Evolutionary conservation across 305 asterid genomes (phyloP).

Genomic region (Nicotiana rustica): DNA sequence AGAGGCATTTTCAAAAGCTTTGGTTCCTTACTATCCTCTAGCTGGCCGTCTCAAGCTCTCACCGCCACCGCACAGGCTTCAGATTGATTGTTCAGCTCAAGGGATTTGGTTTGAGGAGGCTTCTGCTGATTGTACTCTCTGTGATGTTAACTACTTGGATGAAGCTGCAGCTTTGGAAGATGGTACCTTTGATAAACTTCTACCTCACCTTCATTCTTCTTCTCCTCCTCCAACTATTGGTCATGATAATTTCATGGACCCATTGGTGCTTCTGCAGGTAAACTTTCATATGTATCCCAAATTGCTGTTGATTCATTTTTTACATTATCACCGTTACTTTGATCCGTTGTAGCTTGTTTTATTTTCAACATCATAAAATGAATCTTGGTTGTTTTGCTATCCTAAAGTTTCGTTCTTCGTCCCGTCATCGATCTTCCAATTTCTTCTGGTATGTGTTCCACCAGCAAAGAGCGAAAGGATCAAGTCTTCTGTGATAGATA

Average conservation of each 20-base stretch:
- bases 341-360: no score
- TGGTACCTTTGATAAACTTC: slow-evolving; percentile 42
- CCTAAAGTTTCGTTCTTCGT: no score
- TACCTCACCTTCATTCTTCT: slow-evolving; percentile 39
- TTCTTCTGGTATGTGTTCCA: no score
- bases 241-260: slow-evolving; percentile 40
- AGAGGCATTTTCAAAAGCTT: slow-evolving; percentile 51
- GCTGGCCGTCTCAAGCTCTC: slow-evolving; percentile 52
- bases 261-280: slow-evolving; percentile 65
- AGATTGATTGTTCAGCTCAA: slow-evolving; percentile 53
- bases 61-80: slow-evolving; percentile 25
- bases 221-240: slow-evolving; percentile 33
- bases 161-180: slow-evolving; percentile 38
- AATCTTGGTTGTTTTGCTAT: no score
- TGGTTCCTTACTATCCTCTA: slow-evolving; percentile 60
- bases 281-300: background rate
- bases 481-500: no score
- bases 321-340: no score
- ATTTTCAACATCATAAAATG: no score
- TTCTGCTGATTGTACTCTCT: slow-evolving; percentile 45
- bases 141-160: slow-evolving; percentile 43
- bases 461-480: no score
- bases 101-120: slow-evolving; percentile 65
- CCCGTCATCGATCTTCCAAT: no score
- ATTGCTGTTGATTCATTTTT: background rate